phyloP scores from a whole-genome alignment of 2,329 filamentous ascomycete genomes.

The Ploettnerulaceae sp. region DNA sequence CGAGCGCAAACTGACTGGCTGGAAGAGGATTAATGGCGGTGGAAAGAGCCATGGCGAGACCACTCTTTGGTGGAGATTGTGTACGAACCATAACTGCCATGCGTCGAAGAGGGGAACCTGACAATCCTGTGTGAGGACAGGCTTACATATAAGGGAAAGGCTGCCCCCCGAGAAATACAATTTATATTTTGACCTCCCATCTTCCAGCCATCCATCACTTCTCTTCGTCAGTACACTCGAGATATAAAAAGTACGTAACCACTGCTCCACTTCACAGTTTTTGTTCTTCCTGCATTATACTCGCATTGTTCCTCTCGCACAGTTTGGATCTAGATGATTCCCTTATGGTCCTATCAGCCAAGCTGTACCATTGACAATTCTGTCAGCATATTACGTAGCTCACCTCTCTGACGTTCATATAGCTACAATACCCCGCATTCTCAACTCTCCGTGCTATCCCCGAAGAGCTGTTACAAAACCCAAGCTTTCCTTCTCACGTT shows the following conservation, averaged over 20 bases:
- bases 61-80: background rate
- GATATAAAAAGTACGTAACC: no score
- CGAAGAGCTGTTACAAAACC: slow-evolving; percentile 4
- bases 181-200: no score
- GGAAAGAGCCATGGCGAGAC: background rate
- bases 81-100: slow-evolving; percentile 4
- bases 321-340: no score
- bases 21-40: background rate
- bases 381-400: slow-evolving; percentile 3
- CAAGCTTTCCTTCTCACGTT: background rate
- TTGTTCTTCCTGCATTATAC: no score
- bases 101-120: background rate
- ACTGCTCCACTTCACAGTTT: no score
- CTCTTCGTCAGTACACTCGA: no score
- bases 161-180: no score
- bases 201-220: no score
- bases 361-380: background rate
- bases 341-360: slow-evolving; percentile 2
- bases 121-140: background rate
- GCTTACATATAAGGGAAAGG: slow-evolving; percentile 8
- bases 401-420: slow-evolving; percentile 6
- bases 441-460: slow-evolving; percentile 14
- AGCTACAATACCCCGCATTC: slow-evolving; percentile 12
- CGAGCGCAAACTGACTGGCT: background rate
- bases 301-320: no score